Base-by-base conservation (phyloP, 1,284 basidiomycete genomes). In the Cutaneotrichosporon curvatum region DNA sequence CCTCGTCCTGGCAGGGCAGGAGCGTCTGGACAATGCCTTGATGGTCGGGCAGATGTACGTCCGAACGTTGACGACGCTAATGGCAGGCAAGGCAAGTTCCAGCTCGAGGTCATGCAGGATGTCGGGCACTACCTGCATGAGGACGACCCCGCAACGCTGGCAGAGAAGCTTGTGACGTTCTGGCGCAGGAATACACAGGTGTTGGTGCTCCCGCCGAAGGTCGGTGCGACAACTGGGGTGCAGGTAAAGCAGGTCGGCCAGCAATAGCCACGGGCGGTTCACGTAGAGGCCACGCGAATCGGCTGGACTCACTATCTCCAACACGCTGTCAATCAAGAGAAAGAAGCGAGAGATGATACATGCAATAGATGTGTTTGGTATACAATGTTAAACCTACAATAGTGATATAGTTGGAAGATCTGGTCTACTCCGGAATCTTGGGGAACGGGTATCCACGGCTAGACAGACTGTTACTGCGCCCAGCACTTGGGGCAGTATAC, bases 121-220 rank as follows among this genome's bases (percentile, higher is more conserved):
- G 88, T 89, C 0, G 94, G 94, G 0, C 94, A 98, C 65, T 86
- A 94, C 73, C 69, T 98, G 36, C 94, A 97, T 46, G 92, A 96
- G 84, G 92, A 97, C 61, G 82, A 91, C 58, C 92, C 92, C 0
- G 81, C 76, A 2, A 76, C 76, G 16, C 74, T 91, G 2, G 90
- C 91, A 0, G 79, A 84, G 50, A 81, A 86, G 23, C 65, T 97
- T 37, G 78, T 89, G 3, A 83, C 87, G 40, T 97, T 97, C 66
- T 96, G 90, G 89, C 79, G 78, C 60, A 74, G 92, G 40, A 95
- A 97, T 64, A 89, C 95, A 52, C 74, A 81, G 22, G 78, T 85
- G 1, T 65, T 83, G 5, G 75, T 81, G 2, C 58, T 73, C 1
- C 67, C 70, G 6, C 69, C 72, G 20, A 73, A 75, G 43, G 65